A percentile compares a stretch with the other conserved stretches of the same genome.
Conservation (phyloP, 164 flowering plant genomes). For the Annona cherimola region DNA sequence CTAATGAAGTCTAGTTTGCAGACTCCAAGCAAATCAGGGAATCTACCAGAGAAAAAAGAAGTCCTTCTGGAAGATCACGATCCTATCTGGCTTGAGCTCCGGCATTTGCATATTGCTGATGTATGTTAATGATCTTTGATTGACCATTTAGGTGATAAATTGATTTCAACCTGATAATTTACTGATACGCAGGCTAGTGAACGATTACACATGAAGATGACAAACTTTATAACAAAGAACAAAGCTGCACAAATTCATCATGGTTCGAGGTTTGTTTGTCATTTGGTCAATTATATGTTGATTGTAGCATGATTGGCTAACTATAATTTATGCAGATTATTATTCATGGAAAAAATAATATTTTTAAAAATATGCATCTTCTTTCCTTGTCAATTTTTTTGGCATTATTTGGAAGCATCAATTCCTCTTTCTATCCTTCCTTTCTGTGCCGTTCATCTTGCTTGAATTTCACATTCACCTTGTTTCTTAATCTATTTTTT, state of each 20-base stretch:
- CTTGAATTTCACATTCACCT: no score
- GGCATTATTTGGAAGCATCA: no score
- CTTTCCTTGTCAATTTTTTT: no score
- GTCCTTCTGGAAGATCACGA: conserved; percentile 97
- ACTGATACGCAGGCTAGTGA: conserved; percentile 78
- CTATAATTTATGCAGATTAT: not conserved
- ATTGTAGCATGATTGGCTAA: not conserved
- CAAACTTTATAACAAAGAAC: conserved; percentile 76
- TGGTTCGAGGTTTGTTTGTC: conserved; percentile 49
- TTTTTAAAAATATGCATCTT: no score
- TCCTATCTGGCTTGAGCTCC: conserved; percentile 95
- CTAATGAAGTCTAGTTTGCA: conserved; percentile 20
- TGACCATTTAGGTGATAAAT: conserved; percentile 3
- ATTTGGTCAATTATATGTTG: not conserved
- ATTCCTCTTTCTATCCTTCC: no score
- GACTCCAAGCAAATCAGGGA: conserved; percentile 77
- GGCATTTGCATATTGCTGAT: conserved; percentile 96
- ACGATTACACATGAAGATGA: conserved; percentile 84
- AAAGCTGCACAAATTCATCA: conserved; percentile 94
- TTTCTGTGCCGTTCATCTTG: no score
- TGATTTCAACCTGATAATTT: conserved; percentile 13
- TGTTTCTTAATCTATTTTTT: no score
- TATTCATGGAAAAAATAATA: no score
- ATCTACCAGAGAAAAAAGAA: conserved; percentile 74
- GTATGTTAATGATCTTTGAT: conserved; percentile 35